phyloP scores from a whole-genome alignment of 768 basidiomycete genomes.

The Megacollybia marginata region DNA sequence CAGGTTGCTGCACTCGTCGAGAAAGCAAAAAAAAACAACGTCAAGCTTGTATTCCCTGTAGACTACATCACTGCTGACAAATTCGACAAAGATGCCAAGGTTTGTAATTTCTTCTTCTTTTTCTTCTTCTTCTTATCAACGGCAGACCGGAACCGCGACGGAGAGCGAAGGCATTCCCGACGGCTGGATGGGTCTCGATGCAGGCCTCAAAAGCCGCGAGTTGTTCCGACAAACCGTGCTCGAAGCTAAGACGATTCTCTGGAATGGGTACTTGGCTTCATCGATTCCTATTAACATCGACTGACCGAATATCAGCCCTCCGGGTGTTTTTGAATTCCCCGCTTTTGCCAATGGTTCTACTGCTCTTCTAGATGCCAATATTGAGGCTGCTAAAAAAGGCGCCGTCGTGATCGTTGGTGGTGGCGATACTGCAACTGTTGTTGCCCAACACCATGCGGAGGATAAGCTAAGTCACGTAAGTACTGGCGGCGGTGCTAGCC shows the following conservation, averaged over 20 bases:
- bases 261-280: conserved; percentile 64
- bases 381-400: conserved; percentile 82
- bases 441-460: conserved; percentile 79
- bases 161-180: conserved; percentile 83
- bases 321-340: conserved; percentile 97
- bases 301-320: conserved; percentile 50
- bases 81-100: conserved; percentile 83
- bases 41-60: conserved; percentile 92
- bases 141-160: conserved; percentile 67
- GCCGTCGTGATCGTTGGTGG: conserved; percentile 94
- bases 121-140: not conserved
- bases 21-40: conserved; percentile 87
- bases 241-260: conserved; percentile 91
- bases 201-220: conserved; percentile 75
- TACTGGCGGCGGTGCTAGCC: conserved; percentile 89
- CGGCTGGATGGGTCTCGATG: conserved; percentile 94
- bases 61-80: conserved; percentile 95
- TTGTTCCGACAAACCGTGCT: conserved; percentile 75
- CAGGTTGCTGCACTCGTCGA: conserved; percentile 80
- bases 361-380: conserved; percentile 73
- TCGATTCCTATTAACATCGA: not conserved
- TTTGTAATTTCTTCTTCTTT: not conserved
- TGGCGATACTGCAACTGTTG: conserved; percentile 94
- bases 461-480: conserved; percentile 92
- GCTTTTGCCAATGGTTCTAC: conserved; percentile 84